Evolutionary conservation across 2,329 filamentous ascomycete genomes (phyloP).

Genomic region (Dactylellina parvicollis): DNA sequence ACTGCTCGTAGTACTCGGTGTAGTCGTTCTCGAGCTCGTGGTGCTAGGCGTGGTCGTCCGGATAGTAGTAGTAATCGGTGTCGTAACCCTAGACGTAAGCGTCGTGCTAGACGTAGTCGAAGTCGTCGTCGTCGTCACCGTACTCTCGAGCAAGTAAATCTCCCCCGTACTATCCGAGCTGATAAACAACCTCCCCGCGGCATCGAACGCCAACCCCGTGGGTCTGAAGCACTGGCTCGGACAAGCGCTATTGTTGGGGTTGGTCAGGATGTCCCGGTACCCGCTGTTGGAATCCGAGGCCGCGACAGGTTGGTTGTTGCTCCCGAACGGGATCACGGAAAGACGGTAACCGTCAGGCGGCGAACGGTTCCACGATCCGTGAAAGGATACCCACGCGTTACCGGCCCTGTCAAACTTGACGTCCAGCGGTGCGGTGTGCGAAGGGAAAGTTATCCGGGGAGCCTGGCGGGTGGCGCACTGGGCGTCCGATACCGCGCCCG

Average conservation of each 20-base stretch:
- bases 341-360: constrained; percentile 62
- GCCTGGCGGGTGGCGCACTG: constrained; percentile 64
- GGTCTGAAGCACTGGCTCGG: constrained; percentile 55
- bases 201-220: constrained; percentile 62
- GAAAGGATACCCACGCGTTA: constrained; percentile 74
- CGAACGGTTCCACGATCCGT: constrained; percentile 72
- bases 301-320: constrained; percentile 35
- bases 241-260: constrained; percentile 39
- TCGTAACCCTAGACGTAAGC: constrained; percentile 1
- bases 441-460: constrained; percentile 70
- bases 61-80: constrained; percentile 1
- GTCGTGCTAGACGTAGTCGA: constrained; percentile 9
- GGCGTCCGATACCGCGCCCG: constrained; percentile 63
- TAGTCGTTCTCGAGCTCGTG: too few relatives aligned
- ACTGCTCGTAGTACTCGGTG: constrained; percentile 7
- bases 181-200: constrained; percentile 69
- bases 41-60: constrained; percentile 20
- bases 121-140: constrained; percentile 21
- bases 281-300: constrained; percentile 39
- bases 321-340: constrained; percentile 60
- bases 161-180: constrained; percentile 73
- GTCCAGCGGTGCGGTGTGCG: constrained; percentile 77
- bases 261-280: constrained; percentile 56
- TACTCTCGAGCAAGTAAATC: constrained; percentile 68
- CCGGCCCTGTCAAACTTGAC: constrained; percentile 72